Percentiles rank a stretch among this genome's conserved stretches.
Evolutionary conservation across 2,329 filamentous ascomycete genomes (phyloP).

Genomic region (Lithohypha guttulata): DNA sequence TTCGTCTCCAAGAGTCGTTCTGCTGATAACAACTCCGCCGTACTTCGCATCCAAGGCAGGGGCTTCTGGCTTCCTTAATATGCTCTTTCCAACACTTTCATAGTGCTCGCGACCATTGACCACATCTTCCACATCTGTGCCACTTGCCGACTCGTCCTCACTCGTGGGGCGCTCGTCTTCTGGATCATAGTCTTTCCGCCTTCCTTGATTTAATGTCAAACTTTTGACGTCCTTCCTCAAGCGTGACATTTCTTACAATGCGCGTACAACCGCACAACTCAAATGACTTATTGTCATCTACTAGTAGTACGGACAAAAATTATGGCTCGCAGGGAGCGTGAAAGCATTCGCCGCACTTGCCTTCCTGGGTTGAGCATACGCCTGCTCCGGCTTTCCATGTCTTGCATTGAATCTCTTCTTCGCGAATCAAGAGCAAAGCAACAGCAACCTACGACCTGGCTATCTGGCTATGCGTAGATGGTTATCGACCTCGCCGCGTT

Average conservation of each 20-base stretch:
- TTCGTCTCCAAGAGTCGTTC: slow-evolving; percentile 42
- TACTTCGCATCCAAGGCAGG: slow-evolving; percentile 68
- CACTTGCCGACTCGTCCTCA: slow-evolving; percentile 44
- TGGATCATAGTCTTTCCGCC: slow-evolving; percentile 61
- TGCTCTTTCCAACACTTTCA: slow-evolving; percentile 71
- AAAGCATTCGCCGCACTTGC: too few species aligned
- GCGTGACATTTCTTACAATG: slow-evolving; percentile 9
- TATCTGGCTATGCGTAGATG: slow-evolving; percentile 21
- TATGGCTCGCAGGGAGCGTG: too few species aligned
- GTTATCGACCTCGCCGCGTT: slow-evolving; percentile 20
- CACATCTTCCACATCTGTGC: slow-evolving; percentile 33
- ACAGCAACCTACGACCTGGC: too few species aligned
- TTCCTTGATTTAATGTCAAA: slow-evolving; percentile 9
- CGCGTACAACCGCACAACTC: too few species aligned
- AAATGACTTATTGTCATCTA: too few species aligned
- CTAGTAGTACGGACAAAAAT: too few species aligned
- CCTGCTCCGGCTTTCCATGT: too few species aligned
- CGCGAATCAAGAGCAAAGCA: too few species aligned
- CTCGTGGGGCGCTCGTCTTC: slow-evolving; percentile 53
- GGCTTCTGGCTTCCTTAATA: slow-evolving; percentile 62
- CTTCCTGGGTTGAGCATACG: too few species aligned
- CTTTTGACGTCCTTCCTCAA: slow-evolving; percentile 11
- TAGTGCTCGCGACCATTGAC: slow-evolving; percentile 76
- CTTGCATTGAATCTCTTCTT: too few species aligned
- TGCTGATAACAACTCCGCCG: slow-evolving; percentile 60